Conservation (phyloP, 129 eudicot species). For the Flaveria linearis region DNA sequence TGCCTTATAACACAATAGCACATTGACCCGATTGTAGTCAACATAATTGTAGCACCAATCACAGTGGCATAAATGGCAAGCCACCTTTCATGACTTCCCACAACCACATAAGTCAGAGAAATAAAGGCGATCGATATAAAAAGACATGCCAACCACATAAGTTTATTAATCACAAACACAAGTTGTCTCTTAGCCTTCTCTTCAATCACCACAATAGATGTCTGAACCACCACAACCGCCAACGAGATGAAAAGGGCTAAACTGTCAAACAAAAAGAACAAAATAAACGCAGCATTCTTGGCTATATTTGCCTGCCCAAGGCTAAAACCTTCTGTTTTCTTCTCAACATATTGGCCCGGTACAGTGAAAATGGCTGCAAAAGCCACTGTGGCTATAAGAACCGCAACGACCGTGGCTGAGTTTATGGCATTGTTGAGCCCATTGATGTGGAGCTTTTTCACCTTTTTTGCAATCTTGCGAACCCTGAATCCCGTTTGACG, state of each 20-base stretch:
- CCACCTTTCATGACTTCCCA: constrained; percentile 73
- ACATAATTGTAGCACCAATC: constrained; percentile 71
- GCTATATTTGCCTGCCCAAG: constrained; percentile 83
- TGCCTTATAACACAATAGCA: constrained; percentile 74
- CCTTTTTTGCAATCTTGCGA: constrained; percentile 74
- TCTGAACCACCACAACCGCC: constrained; percentile 94
- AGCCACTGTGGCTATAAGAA: constrained; percentile 88
- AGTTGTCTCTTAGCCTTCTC: constrained; percentile 78
- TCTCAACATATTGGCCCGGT: constrained; percentile 81
- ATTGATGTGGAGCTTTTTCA: constrained; percentile 84
- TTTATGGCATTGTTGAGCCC: constrained; percentile 97
- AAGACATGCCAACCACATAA: constrained; percentile 92
- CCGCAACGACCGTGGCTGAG: constrained; percentile 85
- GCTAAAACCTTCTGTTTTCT: constrained; percentile 31
- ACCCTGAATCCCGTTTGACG: constrained; percentile 93
- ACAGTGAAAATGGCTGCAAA: constrained; percentile 92
- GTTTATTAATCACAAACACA: constrained; percentile 83
- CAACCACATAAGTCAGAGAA: constrained; percentile 75
- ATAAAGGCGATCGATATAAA: constrained; percentile 79
- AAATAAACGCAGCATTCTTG: constrained; percentile 45
- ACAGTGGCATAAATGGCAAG: constrained; percentile 69
- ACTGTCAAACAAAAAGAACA: constrained; percentile 81
- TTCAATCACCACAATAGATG: constrained; percentile 85
- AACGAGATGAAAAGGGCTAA: constrained; percentile 78
- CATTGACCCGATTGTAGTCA: constrained; percentile 83